phyloP scores from a whole-genome alignment of 495 filamentous ascomycete species.

The Penicillium crystallinum region DNA sequence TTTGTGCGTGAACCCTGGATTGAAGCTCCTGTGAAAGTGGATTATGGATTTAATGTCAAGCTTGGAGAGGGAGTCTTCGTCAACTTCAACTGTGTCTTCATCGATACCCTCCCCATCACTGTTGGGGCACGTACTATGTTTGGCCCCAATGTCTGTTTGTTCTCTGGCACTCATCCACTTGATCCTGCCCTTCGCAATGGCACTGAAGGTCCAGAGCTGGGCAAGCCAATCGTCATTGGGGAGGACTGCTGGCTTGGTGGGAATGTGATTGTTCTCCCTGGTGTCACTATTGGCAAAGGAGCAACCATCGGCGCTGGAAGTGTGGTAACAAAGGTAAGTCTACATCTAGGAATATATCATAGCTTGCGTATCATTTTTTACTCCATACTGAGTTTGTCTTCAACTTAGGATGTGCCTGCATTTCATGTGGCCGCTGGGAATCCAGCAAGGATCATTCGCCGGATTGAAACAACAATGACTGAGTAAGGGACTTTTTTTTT shows the following conservation, averaged over 20 bases:
- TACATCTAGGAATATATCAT: too few species aligned
- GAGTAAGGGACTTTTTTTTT: slow-evolving; percentile 4
- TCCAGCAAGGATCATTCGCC: slow-evolving; percentile 57
- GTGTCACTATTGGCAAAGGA: slow-evolving; percentile 76
- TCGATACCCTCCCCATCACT: slow-evolving; percentile 73
- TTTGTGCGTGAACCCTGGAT: slow-evolving; percentile 61
- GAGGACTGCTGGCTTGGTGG: slow-evolving; percentile 92
- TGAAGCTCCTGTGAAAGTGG: slow-evolving; percentile 63
- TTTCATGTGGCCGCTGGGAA: slow-evolving; percentile 63
- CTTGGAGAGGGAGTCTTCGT: slow-evolving; percentile 66
- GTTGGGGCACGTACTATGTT: slow-evolving; percentile 77
- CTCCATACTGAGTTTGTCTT: not conserved
- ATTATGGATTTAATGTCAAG: slow-evolving; percentile 72
- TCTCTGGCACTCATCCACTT: slow-evolving; percentile 67
- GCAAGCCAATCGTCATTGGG: slow-evolving; percentile 69
- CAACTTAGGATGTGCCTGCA: slow-evolving; percentile 59
- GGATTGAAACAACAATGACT: slow-evolving; percentile 42
- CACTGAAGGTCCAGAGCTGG: slow-evolving; percentile 66
- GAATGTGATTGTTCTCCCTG: slow-evolving; percentile 66
- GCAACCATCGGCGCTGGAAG: slow-evolving; percentile 77
- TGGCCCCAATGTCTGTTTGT: slow-evolving; percentile 71
- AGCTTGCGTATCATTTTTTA: not conserved
- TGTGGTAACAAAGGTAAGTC: slow-evolving; percentile 79
- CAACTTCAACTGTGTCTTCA: slow-evolving; percentile 68
- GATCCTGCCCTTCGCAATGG: slow-evolving; percentile 72